Percentiles rank a stretch among this genome's conserved stretches.
Evolutionary conservation across 106 monocot genomes (phyloP).

Genomic region (Iris macrosiphon): DNA sequence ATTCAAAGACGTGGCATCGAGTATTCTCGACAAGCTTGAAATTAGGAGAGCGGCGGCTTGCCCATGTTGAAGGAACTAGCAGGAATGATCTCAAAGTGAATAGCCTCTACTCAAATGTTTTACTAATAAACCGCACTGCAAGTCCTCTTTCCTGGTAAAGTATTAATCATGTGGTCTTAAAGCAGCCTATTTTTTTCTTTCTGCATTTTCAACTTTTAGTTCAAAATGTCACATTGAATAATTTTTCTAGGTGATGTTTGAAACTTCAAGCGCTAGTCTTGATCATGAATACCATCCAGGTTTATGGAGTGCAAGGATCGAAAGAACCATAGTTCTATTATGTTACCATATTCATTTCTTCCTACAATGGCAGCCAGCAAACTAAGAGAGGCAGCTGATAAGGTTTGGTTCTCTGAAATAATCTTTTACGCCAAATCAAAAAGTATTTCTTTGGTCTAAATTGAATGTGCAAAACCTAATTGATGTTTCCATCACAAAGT

Average conservation of each 20-base stretch:
- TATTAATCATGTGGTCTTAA: neutral
- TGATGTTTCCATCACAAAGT: too few species aligned
- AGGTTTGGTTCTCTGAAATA: slow-evolving; percentile 18
- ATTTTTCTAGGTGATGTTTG: too few species aligned
- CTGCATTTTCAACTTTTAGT: neutral
- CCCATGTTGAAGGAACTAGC: slow-evolving; percentile 33
- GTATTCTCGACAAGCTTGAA: slow-evolving; percentile 55
- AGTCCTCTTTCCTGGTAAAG: slow-evolving; percentile 83
- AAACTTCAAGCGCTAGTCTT: slow-evolving; percentile 25
- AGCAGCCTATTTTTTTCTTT: too few species aligned
- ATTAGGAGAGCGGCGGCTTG: slow-evolving; percentile 37
- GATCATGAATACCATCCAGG: slow-evolving; percentile 58
- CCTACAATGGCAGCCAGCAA: slow-evolving; percentile 64
- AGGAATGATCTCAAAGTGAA: slow-evolving; percentile 53
- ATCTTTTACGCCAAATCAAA: too few species aligned
- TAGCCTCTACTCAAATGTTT: slow-evolving; percentile 31
- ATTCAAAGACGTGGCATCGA: slow-evolving; percentile 65
- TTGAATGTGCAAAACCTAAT: too few species aligned
- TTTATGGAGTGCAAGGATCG: slow-evolving; percentile 95
- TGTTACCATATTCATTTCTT: slow-evolving; percentile 75
- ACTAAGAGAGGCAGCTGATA: slow-evolving; percentile 54
- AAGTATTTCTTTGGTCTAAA: too few species aligned
- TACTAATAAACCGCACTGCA: slow-evolving; percentile 82
- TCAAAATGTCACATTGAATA: neutral
- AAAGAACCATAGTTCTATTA: slow-evolving; percentile 56